Percentiles rank a stretch among this genome's conserved stretches.
phyloP scores from a whole-genome alignment of 2,329 filamentous ascomycete species.

The Hysterium pulicare region DNA sequence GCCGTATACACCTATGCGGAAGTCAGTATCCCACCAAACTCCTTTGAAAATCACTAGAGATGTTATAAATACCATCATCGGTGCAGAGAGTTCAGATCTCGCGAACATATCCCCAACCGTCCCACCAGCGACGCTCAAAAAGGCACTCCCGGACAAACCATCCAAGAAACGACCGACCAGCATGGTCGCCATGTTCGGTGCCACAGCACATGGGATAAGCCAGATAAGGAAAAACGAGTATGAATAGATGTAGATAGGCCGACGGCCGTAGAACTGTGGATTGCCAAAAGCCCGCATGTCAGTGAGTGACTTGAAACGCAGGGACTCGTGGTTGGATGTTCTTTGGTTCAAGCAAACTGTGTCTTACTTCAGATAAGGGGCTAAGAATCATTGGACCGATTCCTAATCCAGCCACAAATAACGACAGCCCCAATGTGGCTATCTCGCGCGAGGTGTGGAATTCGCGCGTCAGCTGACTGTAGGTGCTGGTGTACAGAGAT shows the following conservation, averaged over 20 bases:
- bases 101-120: conserved; percentile 68
- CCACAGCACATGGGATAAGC: conserved; percentile 76
- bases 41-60: no score
- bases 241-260: conserved; percentile 74
- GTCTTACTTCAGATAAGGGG: conserved; percentile 51
- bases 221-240: conserved; percentile 75
- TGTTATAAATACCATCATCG: conserved; percentile 92
- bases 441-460: conserved; percentile 69
- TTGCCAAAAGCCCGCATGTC: conserved; percentile 4
- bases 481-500: conserved; percentile 86
- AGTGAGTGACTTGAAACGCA: conserved; percentile 5
- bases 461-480: conserved; percentile 69
- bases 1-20: conserved; percentile 52
- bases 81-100: conserved; percentile 61
- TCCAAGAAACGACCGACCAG: conserved; percentile 74
- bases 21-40: no score
- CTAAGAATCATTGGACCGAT: conserved; percentile 55
- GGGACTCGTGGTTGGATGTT: not conserved
- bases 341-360: conserved; percentile 11
- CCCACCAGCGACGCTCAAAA: conserved; percentile 70
- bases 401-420: conserved; percentile 75
- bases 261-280: conserved; percentile 70
- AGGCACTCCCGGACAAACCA: conserved; percentile 64
- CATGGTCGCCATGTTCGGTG: conserved; percentile 77
- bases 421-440: conserved; percentile 74